Evolutionary conservation across 1,139 yeast genomes (phyloP).

Genomic region (Yamadazyma friedrichii): DNA sequence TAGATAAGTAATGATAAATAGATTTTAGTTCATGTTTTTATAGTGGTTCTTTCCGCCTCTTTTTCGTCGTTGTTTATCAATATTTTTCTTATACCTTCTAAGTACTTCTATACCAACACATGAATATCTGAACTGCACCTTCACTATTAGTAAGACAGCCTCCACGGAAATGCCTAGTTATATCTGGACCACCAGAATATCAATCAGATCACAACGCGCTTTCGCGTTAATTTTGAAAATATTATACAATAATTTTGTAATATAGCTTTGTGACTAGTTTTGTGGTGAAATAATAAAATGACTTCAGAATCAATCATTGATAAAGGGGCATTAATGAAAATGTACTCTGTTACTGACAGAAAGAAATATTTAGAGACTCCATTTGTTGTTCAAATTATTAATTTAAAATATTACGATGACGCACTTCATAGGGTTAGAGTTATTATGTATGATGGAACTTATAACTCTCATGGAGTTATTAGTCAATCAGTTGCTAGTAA

Average conservation of each 20-base stretch:
- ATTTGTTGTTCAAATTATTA: conserved; percentile 45
- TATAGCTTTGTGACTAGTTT: too few relatives aligned
- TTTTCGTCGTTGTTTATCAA: background rate
- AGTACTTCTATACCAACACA: too few relatives aligned
- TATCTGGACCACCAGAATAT: background rate
- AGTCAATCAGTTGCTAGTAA: conserved; percentile 57
- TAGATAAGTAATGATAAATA: background rate
- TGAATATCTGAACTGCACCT: too few relatives aligned
- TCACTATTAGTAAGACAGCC: too few relatives aligned
- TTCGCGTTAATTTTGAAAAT: conserved; percentile 7
- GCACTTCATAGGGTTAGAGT: conserved; percentile 47
- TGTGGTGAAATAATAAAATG: conserved; percentile 3
- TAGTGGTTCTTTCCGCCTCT: background rate
- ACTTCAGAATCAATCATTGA: conserved; percentile 14
- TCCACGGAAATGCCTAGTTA: too few relatives aligned
- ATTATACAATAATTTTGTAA: background rate
- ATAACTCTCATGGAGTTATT: conserved; percentile 62
- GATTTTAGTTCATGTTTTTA: too few relatives aligned
- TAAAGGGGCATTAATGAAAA: conserved; percentile 27
- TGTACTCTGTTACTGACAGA: conserved; percentile 24
- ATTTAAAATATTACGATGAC: conserved; percentile 44
- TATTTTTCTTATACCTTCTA: background rate
- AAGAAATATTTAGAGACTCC: conserved; percentile 27
- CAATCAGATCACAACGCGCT: conserved; percentile 3
- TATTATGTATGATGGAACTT: conserved; percentile 64